Base-by-base conservation (phyloP, 148 eudicot species). In the Amaranthus cruentus region DNA sequence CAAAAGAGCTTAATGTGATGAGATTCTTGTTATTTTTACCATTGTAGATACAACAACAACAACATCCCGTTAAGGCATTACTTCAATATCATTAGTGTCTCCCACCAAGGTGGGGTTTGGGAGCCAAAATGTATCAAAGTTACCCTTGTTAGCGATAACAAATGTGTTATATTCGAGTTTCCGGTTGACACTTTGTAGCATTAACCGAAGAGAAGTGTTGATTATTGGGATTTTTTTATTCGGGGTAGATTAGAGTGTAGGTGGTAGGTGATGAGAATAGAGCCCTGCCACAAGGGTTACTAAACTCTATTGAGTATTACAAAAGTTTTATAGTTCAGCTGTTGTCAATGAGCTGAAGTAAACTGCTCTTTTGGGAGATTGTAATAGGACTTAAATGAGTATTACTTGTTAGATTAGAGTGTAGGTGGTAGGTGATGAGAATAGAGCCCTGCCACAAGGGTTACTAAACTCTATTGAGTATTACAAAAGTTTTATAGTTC, bases 391-490 rank as follows among this genome's bases (percentile, higher is more conserved):
- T 11, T 28, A 8, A 0, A 49, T 73, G 81, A 28, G 38, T 58
- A 49, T 61, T 53, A 54, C 13, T 7, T 73, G 71, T 74, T 75
- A 56, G 75, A 50, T 70, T 71, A 74, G 70, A n/a, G n/a, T n/a
- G 38, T 28, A 28, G 38, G 38, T 28, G 38, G 38, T 28, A 28
- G 38, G 38, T 28, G 38, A 0, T 28, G 38, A 28, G 38, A 28
- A 28, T 28, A 28, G 38, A 28, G 0, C 38, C 38, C 38, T 28
- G 38, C 0, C 38, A 28, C 38, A 28, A 28, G 38, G 38, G 0
- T 28, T 28, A 28, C 38, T 28, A 28, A 28, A 28, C 38, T 28
- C 0, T 28, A 62, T 28, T 70, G 79, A 46, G 46, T 63, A 47
- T 28, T 28, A 28, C 38, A 28, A 21, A 46, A 7, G 38, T n/a